Percentiles rank a stretch among this genome's conserved stretches.
Evolutionary conservation across 2,329 filamentous ascomycete species (phyloP).

Genomic region (Ceratocystis harringtonii): DNA sequence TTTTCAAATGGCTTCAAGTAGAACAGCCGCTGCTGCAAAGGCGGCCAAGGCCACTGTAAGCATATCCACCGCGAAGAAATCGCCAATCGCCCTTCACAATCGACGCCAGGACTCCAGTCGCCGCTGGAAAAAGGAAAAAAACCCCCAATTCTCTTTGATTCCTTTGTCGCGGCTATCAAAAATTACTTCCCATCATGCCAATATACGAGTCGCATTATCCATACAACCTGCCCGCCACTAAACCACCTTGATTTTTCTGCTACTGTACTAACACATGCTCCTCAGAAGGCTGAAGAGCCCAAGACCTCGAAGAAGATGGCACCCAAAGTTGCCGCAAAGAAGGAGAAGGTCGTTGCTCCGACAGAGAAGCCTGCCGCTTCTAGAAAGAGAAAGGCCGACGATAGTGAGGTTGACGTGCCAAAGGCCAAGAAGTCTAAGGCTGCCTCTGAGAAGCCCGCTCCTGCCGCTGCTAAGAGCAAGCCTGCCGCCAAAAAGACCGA

Average conservation of each 20-base stretch:
- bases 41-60: constrained; percentile 18
- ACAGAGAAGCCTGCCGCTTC: constrained; percentile 18
- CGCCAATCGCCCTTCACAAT: neutral
- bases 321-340: constrained; percentile 20
- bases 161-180: neutral
- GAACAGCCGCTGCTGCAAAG: constrained; percentile 17
- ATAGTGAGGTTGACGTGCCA: constrained; percentile 5
- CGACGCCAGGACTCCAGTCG: neutral
- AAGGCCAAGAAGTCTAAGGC: constrained; percentile 14
- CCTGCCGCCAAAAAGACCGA: constrained; percentile 22
- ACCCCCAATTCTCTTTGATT: neutral
- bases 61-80: neutral
- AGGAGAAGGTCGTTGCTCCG: constrained; percentile 22
- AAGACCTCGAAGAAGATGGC: constrained; percentile 22
- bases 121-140: neutral
- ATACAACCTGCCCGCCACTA: neutral
- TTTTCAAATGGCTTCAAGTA: constrained; percentile 13
- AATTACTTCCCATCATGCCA: neutral
- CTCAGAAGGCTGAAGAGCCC: constrained; percentile 15
- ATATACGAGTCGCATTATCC: neutral
- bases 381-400: constrained; percentile 22
- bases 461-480: constrained; percentile 17
- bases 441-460: constrained; percentile 11
- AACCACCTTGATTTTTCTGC: neutral
- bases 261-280: constrained; percentile 6